Evolutionary conservation across 23 red algal genomes (phyloP).

Genomic region (Gracilariopsis chorda): DNA sequence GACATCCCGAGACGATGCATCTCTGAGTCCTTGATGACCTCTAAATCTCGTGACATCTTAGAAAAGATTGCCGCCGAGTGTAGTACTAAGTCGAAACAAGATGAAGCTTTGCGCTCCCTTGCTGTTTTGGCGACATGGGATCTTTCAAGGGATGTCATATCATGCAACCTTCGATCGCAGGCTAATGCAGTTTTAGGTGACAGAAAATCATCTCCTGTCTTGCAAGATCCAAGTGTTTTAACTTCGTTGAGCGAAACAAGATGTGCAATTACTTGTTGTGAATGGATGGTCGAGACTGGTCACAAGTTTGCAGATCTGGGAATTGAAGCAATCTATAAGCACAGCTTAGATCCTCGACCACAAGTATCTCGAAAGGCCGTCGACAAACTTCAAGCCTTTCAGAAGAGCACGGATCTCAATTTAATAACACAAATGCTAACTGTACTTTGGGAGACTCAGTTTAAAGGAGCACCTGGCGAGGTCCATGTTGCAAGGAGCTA

Average conservation of each 20-base stretch:
- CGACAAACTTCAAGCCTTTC: background rate
- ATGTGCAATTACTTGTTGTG: slow-evolving; percentile 36
- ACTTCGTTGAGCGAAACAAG: background rate
- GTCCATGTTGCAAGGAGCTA: slow-evolving; percentile 22
- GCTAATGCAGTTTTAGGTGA: background rate
- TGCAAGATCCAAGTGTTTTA: slow-evolving; percentile 29
- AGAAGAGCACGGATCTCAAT: background rate
- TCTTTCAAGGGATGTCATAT: background rate
- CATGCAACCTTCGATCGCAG: background rate
- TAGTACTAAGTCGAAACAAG: slow-evolving; percentile 10
- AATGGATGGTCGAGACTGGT: slow-evolving; percentile 13
- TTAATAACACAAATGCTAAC: background rate
- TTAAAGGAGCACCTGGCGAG: background rate
- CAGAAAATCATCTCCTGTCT: slow-evolving; percentile 8
- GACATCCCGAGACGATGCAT: background rate
- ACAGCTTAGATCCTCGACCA: background rate
- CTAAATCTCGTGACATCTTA: background rate
- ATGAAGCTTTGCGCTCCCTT: slow-evolving; percentile 10
- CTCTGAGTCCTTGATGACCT: background rate
- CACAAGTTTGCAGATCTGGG: background rate
- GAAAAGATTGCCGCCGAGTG: background rate
- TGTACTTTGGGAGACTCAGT: slow-evolving; percentile 46
- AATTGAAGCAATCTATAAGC: background rate
- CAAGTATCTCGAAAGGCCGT: slow-evolving; percentile 11
- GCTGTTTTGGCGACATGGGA: background rate